Percentiles rank a stretch among this genome's conserved stretches.
Conservation (phyloP, 495 filamentous ascomycete genomes). For the Neurospora pannonica region DNA sequence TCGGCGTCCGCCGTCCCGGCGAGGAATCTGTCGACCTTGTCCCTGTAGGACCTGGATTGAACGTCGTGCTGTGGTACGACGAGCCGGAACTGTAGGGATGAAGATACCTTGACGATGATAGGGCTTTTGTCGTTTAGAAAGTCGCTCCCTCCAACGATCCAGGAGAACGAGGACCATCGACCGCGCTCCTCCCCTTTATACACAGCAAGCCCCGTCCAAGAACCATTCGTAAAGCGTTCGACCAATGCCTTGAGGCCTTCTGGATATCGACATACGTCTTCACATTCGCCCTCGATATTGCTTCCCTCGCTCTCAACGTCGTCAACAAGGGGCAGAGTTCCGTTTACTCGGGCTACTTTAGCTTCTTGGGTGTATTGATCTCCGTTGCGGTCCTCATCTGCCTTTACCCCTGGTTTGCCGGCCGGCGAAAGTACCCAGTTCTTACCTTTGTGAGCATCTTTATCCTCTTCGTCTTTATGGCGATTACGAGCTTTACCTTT, state of each 20-base stretch:
- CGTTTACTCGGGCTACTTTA: conserved; percentile 51
- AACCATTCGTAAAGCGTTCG: not conserved
- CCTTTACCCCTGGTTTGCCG: not conserved
- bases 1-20: conserved; percentile 1
- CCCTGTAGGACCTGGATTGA: not conserved
- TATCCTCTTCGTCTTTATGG: not conserved
- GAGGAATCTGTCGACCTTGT: conserved; percentile 2
- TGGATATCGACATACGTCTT: not conserved
- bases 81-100: conserved; percentile 1
- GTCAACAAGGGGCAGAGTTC: not conserved
- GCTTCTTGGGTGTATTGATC: conserved; percentile 67
- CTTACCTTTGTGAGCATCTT: not conserved
- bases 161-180: not conserved
- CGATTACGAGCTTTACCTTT: not conserved
- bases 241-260: not conserved
- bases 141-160: conserved; percentile 3
- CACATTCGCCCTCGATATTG: not conserved
- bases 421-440: not conserved
- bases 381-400: conserved; percentile 64
- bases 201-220: not conserved
- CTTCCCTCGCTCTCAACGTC: not conserved
- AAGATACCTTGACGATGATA: not conserved
- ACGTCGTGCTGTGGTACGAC: not conserved
- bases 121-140: not conserved
- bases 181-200: not conserved